Base-by-base conservation (phyloP, 1,139 yeast species). In the Suhomyces panamericanus region DNA sequence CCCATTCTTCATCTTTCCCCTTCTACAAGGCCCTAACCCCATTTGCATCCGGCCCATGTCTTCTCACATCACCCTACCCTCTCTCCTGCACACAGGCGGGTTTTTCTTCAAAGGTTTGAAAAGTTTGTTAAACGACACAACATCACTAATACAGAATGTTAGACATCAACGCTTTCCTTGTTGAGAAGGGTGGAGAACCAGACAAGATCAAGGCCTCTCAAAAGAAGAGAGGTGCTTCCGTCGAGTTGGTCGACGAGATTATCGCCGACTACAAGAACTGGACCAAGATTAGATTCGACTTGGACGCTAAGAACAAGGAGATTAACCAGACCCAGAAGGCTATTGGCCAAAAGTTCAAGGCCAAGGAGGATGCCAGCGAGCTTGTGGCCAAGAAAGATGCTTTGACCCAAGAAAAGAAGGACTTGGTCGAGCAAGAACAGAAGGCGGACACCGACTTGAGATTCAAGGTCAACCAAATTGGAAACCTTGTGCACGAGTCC, bases 111-210 rank as follows among this genome's bases (percentile, higher is more conserved):
- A 20, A 13, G 12, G 35, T 24, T 35, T 41, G 44, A 44, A 44
- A 44, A 41, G 37, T 41, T 39, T 40, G 42, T 27, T 17, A 24
- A 10, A 16, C 42, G 28, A 28, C 28, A 32, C 24, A 33, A 33
- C 28, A 43, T 17, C 37, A 39, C 28, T 32, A 20, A 14, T 17
- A 4, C 9, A 35, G 36, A 15, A 91, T 93, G 99, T 84, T 93
- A 71, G 98, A 91, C 67, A 88, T 93, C 55, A 78, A 85, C 60
- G 86, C 87, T 62, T 93, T 93, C 65, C 82, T 93, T 57, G 96
- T 84, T 57, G 99, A 93, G 65, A 90, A 89, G 70, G 99, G 99
- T 49, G 99, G 98, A 55, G 81, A 90, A 67, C 97, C 99, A 36
- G 95, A 90, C 56, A 74, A 75, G 51, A 89, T 93, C 63, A 86